Conservation (phyloP, 805 yeast species). For the Cyberlindnera lachancei region DNA sequence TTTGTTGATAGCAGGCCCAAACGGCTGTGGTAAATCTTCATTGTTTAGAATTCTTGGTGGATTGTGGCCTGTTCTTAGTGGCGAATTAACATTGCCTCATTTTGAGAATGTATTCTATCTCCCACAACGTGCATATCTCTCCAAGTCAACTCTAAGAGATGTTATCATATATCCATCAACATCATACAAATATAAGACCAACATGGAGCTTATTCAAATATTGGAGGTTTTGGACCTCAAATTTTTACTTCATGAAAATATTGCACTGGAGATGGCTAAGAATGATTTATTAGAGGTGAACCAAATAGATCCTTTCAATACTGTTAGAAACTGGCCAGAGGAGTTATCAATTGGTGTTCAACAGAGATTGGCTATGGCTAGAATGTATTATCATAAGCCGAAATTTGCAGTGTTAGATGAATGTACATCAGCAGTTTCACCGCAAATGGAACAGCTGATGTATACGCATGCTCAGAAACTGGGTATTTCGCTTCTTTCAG, state of each 20-base stretch:
- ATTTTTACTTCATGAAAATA: slow-evolving; percentile 43
- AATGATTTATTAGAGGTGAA: slow-evolving; percentile 24
- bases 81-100: slow-evolving; percentile 54
- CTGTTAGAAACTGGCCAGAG: slow-evolving; percentile 78
- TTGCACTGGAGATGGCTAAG: slow-evolving; percentile 28
- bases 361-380: slow-evolving; percentile 88
- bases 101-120: slow-evolving; percentile 70
- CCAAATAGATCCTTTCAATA: slow-evolving; percentile 46
- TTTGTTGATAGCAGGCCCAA: slow-evolving; percentile 86
- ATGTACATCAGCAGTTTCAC: slow-evolving; percentile 90
- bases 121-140: slow-evolving; percentile 87
- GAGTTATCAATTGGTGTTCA: slow-evolving; percentile 87
- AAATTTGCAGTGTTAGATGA: slow-evolving; percentile 93
- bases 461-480: slow-evolving; percentile 72
- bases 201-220: slow-evolving; percentile 44
- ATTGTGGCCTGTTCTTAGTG: slow-evolving; percentile 73
- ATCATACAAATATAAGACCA: slow-evolving; percentile 38
- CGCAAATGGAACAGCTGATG: slow-evolving; percentile 86
- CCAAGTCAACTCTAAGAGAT: slow-evolving; percentile 60
- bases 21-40: slow-evolving; percentile 94
- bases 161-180: slow-evolving; percentile 87
- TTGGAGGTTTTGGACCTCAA: slow-evolving; percentile 51
- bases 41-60: slow-evolving; percentile 88
- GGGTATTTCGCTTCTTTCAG: slow-evolving; percentile 79
- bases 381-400: slow-evolving; percentile 86